A percentile compares a stretch with the other conserved stretches of the same genome.
phyloP scores from a whole-genome alignment of 371 early-diverging fungal genomes.

The Umbelopsis sp. region DNA sequence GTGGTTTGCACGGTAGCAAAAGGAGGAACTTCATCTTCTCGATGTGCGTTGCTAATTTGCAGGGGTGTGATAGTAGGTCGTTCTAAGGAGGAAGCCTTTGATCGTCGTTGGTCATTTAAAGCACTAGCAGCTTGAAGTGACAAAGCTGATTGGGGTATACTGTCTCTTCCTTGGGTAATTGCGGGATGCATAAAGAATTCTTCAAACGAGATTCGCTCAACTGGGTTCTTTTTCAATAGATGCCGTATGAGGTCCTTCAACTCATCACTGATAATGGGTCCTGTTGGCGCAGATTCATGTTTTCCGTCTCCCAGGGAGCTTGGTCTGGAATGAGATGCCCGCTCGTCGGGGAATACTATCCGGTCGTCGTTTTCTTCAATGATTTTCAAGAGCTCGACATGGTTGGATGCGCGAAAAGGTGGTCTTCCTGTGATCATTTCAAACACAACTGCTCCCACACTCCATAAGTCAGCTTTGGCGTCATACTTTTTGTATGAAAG shows the following conservation, averaged over 20 bases:
- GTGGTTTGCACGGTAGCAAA: conserved; percentile 8
- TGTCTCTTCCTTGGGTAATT: conserved; percentile 32
- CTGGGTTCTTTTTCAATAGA: conserved; percentile 83
- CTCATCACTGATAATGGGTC: conserved; percentile 61
- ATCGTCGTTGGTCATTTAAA: not conserved
- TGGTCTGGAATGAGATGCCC: conserved; percentile 11
- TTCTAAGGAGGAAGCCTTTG: not conserved
- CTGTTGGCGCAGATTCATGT: not conserved
- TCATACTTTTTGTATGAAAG: conserved; percentile 91
- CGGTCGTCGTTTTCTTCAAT: conserved; percentile 83
- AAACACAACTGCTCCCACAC: conserved; percentile 93
- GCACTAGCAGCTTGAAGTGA: conserved; percentile 7
- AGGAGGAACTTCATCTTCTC: conserved; percentile 14
- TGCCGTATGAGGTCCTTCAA: conserved; percentile 82
- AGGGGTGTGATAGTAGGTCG: not conserved
- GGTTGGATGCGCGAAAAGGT: conserved; percentile 92
- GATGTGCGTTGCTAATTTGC: not conserved
- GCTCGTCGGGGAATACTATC: conserved; percentile 87
- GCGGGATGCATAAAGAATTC: conserved; percentile 90
- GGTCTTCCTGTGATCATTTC: conserved; percentile 92
- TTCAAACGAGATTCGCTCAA: conserved; percentile 87
- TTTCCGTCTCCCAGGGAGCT: not conserved
- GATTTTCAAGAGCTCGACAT: conserved; percentile 85
- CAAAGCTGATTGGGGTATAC: not conserved
- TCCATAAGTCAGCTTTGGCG: conserved; percentile 96